A percentile compares a stretch with the other conserved stretches of the same genome.
Conservation (phyloP, 768 basidiomycete genomes). For the Tylopilus plumbeoviolaceoides region DNA sequence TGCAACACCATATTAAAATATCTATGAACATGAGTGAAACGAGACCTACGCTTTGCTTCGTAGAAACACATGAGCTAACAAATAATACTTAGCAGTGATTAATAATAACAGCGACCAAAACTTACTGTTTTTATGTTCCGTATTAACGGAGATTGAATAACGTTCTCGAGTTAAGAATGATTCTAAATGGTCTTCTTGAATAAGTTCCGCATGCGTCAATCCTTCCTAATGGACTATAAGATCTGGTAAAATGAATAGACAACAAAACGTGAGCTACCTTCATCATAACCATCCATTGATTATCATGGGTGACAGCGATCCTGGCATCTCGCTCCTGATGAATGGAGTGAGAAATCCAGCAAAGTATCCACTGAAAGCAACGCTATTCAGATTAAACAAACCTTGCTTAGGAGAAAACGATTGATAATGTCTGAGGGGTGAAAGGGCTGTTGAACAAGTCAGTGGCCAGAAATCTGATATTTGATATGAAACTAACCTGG, state of each 20-base stretch:
- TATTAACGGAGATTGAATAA: too few relatives aligned
- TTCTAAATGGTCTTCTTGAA: background rate
- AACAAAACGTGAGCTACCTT: too few relatives aligned
- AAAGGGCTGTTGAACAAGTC: background rate
- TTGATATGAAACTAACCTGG: background rate
- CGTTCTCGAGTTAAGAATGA: too few relatives aligned
- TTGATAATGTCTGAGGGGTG: background rate
- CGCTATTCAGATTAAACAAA: too few relatives aligned
- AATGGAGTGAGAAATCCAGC: background rate
- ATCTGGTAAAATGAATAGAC: too few relatives aligned
- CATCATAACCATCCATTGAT: background rate
- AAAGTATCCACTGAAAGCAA: background rate
- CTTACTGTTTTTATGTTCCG: background rate
- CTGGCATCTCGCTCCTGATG: background rate
- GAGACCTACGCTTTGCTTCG: too few relatives aligned
- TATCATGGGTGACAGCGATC: constrained; percentile 1
- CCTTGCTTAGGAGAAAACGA: background rate
- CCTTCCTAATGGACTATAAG: background rate
- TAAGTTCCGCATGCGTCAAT: background rate
- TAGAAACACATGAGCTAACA: too few relatives aligned
- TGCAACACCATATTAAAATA: too few relatives aligned
- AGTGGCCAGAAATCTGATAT: background rate
- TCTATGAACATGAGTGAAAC: too few relatives aligned
- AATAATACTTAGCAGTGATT: too few relatives aligned
- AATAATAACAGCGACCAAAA: too few relatives aligned